Conservation (phyloP, 1,139 yeast species). For the Pneumocystis carinii region DNA sequence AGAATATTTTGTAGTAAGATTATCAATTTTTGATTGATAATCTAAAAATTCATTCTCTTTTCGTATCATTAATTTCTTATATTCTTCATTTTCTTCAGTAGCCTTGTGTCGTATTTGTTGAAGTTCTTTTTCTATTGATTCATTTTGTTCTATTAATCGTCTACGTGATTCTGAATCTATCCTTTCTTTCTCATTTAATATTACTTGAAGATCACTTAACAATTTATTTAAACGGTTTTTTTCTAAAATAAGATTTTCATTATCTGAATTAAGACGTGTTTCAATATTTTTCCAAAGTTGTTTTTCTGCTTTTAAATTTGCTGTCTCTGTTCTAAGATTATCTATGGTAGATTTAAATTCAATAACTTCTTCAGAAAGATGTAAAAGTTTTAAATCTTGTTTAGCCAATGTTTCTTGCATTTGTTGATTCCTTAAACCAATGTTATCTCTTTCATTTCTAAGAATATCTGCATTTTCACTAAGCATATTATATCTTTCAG, state of each 20-base stretch:
- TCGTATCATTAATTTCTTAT: slow-evolving; percentile 24
- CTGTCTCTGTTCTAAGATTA: slow-evolving; percentile 31
- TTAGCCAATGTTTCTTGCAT: slow-evolving; percentile 43
- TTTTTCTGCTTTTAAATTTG: slow-evolving; percentile 43
- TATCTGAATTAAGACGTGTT: slow-evolving; percentile 40
- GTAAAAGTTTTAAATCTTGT: slow-evolving; percentile 42
- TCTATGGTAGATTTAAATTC: slow-evolving; percentile 31
- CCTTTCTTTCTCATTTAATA: slow-evolving; percentile 48
- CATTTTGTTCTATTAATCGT: slow-evolving; percentile 37
- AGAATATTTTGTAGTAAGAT: slow-evolving; percentile 36
- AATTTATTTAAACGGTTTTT: slow-evolving; percentile 44
- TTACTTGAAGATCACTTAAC: slow-evolving; percentile 45
- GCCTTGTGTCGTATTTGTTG: slow-evolving; percentile 34
- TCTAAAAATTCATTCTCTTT: slow-evolving; percentile 45
- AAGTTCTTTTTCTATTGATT: slow-evolving; percentile 37
- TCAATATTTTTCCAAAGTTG: slow-evolving; percentile 37
- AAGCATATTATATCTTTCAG: slow-evolving; percentile 30
- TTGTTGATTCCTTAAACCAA: slow-evolving; percentile 30
- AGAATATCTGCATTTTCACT: slow-evolving; percentile 27
- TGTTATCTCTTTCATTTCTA: slow-evolving; percentile 33
- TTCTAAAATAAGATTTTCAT: slow-evolving; percentile 41
- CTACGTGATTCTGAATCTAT: slow-evolving; percentile 37
- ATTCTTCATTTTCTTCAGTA: slow-evolving; percentile 31
- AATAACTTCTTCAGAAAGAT: slow-evolving; percentile 40
- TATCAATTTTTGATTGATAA: slow-evolving; percentile 53